These are phyloP conservation scores for Talaromyces amestolkiae DNA, from an alignment of 2,329 filamentous ascomycete genomes.

Conservation along the genomic window DNA sequence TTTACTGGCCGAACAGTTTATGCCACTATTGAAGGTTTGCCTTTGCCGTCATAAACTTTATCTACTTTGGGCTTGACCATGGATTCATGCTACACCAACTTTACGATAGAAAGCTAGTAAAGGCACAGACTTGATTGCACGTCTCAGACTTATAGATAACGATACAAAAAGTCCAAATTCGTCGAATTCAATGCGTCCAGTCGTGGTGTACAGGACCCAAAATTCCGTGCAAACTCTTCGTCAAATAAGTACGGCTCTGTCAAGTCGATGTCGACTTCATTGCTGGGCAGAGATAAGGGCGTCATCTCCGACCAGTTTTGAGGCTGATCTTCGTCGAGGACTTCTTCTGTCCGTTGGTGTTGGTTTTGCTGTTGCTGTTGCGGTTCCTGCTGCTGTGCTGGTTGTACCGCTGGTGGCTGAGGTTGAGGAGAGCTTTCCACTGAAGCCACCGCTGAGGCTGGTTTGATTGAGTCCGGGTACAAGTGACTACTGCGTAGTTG, in stretches of 20 bases:
- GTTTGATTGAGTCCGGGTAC: conserved; percentile 8
- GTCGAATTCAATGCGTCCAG: conserved; percentile 32
- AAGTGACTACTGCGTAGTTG: background rate
- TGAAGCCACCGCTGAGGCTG: background rate
- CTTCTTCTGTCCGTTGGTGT: background rate
- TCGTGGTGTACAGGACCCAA: conserved; percentile 29
- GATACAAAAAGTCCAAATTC: conserved; percentile 33
- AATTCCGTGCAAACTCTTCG: conserved; percentile 31
- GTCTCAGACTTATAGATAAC: conserved; percentile 26
- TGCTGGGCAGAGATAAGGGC: conserved; percentile 17
- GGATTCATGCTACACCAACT: background rate
- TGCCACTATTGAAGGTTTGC: conserved; percentile 2
- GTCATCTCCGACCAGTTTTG: conserved; percentile 14
- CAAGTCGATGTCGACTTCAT: conserved; percentile 26
- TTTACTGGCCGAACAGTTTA: background rate
- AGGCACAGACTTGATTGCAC: background rate
- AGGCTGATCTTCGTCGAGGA: conserved; percentile 10
- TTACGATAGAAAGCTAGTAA: background rate
- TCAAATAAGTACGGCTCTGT: conserved; percentile 33
- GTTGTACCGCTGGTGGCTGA: background rate
- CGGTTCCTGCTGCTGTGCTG: background rate
- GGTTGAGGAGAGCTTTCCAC: background rate
- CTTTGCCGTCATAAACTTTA: background rate
- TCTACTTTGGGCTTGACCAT: background rate
- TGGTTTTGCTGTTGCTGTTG: background rate